Base-by-base conservation (phyloP, 768 basidiomycete species). In the Roridomyces roridus region DNA sequence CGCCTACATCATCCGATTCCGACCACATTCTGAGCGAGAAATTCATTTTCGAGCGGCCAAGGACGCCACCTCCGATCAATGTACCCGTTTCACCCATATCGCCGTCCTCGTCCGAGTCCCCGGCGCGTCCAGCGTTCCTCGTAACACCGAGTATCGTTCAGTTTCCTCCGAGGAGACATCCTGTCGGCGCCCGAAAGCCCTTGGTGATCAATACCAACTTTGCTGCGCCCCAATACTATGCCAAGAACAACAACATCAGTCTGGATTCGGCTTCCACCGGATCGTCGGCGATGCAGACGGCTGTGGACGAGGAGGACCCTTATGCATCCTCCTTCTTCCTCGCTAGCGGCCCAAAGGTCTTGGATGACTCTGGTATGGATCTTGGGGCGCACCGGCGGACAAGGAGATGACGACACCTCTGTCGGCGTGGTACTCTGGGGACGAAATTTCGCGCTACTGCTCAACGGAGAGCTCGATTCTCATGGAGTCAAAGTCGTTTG, bases 271-370 rank as follows among this genome's bases (percentile, higher is more conserved):
- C 65, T 55, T 82, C 82, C 14, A 79, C 82, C 34, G 74, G 77
- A 17, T 85, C 86, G 28, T 87, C 87, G 24, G 77, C 79, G 61
- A 89, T 91, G 88, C 88, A 87, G 55, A 91, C 89, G 18, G 89
- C 89, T 35, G 83, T 89, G 44, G 89, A 90, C 70, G 80, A 82
- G 51, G 85, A 82, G 51, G 85, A 82, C 50, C 78, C 80, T 12
- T 85, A 83, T 63, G 79, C 82, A 17, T 85, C 85, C 1, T 80
- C 82, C 51, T 85, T 82, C 61, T 85, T 80, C 63, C 71, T 85
- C 50, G 74, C 75, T 50, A n/a, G n/a, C n/a, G 80, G 78, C 34
- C 75, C 81, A 3, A 68, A 74, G 26, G 57, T 73, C 25, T 68
- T 79, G 66, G 71, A 70, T 15, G 77, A 76, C 14, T 72, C 76